Evolutionary conservation across 257 asterid species (phyloP), one percentile per base, ranked within the genome.

Genomic region (Scutellaria minor): DNA sequence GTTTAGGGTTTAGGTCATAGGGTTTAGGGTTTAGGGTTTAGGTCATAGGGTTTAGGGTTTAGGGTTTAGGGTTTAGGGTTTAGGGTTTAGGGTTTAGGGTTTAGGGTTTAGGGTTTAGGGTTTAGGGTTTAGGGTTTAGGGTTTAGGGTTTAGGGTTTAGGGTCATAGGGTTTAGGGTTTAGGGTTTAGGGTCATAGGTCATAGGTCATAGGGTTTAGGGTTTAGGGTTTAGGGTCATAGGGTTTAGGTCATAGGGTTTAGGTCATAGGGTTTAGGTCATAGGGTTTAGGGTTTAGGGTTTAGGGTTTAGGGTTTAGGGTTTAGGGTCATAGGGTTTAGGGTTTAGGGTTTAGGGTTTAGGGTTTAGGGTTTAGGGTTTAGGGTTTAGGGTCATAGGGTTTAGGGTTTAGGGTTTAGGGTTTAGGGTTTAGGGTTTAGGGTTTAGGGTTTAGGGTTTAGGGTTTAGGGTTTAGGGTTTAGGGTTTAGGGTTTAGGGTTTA

Each of bases 271-370:
- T n/a, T n/a, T n/a, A n/a, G n/a, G n/a, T n/a, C n/a, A n/a, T n/a
- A n/a, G 64, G 64, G 27, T 58, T 31, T 10, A 45, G 45, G 64
- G 10, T 58, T 57, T 24, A 44, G 64, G 64, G 2, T 58, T 58
- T 27, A 45, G 64, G 64, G 27, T 58, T 58, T 27, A 45, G 64
- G 64, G 27, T 58, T 35, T 27, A 45, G 44, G 64, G 24, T 58
- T 35, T 27, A 45, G 45, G 64, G 12, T 58, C 12, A 31, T n/a
- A n/a, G n/a, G n/a, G n/a, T n/a, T n/a, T n/a, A n/a, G n/a, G n/a
- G n/a, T n/a, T n/a, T n/a, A n/a, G 64, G 64, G 64, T 58, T 58
- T 58, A 58, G 64, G 64, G 64, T 58, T 58, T 57, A 24, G 46
- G 64, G 64, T 31, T 58, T 58, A 27, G 64, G 15, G 45, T 58